Evolutionary conservation across 2,329 filamentous ascomycete species (phyloP), one percentile per base, ranked within the genome.

Genomic region (Cryoendolithus antarcticus): DNA sequence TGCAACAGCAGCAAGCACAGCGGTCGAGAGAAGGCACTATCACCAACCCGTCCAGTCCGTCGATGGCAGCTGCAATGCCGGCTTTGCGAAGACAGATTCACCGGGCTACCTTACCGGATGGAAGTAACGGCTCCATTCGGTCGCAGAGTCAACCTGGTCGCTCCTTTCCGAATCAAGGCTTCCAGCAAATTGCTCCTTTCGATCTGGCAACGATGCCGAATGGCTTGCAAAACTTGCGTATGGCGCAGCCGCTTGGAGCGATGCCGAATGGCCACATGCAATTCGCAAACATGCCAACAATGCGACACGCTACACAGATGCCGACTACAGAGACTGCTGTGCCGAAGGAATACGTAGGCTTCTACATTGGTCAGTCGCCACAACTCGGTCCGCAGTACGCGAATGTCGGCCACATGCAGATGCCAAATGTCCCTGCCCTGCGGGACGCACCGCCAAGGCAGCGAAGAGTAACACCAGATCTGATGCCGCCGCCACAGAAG

Each of bases 71-170:
- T 37, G 62, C 64, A 37, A 53, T 64, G 27, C 65, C 67, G 10
- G 55, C 59, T n/a, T 48, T 65, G 30, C 59, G 64, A 24, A 51
- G 65, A 44, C 57, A 59, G 11, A 55, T 58, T 2, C 65, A 69
- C 43, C 59, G 65, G 9, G 54, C 58, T 8, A 64, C 63, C 4
- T 57, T 66, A 35, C 57, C 62, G n/a, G 66, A 65, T 42, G 62
- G 63, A 19, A 43, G 54, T 9, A 47, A 47, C 11, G 59, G 53
- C 35, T 62, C 65, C 6, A 54, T 61, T 33, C 60, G 67, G 34
- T 71, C 67, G 28, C 67, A 71, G 40, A 70, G 66, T 6, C 67
- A 71, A 43, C 67, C 67, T 39, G 62, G 66, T 12, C 63, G 67
- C 29, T 61, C 60, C 6, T 46, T 62, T 35, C 60, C 58, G 24